A percentile compares a stretch with the other conserved stretches of the same genome.
Evolutionary conservation across 257 asterid genomes (phyloP).

Genomic region (Echium plantagineum): DNA sequence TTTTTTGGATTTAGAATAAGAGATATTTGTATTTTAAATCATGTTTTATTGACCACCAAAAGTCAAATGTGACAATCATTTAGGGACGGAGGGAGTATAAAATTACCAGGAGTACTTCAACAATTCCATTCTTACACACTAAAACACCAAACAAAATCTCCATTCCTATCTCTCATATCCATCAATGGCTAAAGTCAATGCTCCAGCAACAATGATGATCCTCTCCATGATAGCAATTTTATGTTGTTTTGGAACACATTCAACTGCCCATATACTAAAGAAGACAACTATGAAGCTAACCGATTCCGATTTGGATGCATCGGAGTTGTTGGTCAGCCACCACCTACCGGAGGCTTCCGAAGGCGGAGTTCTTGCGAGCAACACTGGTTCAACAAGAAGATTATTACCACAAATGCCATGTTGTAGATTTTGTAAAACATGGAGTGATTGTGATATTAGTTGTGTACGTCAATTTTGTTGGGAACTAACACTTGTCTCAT

Average conservation of each 20-base stretch:
- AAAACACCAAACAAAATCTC: not conserved
- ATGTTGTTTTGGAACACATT: not conserved
- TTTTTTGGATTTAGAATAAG: too few species aligned
- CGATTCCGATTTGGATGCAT: not conserved
- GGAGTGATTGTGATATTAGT: not conserved
- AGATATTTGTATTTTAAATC: too few species aligned
- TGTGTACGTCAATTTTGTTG: not conserved
- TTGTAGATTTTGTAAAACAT: not conserved
- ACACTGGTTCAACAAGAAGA: not conserved
- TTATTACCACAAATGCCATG: not conserved
- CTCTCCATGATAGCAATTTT: not conserved
- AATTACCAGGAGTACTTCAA: too few species aligned
- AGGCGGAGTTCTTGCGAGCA: too few species aligned
- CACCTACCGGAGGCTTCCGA: not conserved
- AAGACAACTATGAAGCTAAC: not conserved
- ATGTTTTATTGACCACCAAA: too few species aligned
- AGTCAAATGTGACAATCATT: too few species aligned
- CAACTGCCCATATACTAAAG: not conserved
- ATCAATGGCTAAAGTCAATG: not conserved
- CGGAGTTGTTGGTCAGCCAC: not conserved
- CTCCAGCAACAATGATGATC: not conserved
- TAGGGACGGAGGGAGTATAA: too few species aligned
- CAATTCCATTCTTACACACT: too few species aligned
- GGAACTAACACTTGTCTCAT: not conserved
- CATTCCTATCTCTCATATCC: not conserved